These are phyloP conservation scores for Rubus idaeus DNA, from an alignment of 306 rosid genomes.

Conservation along the genomic window DNA sequence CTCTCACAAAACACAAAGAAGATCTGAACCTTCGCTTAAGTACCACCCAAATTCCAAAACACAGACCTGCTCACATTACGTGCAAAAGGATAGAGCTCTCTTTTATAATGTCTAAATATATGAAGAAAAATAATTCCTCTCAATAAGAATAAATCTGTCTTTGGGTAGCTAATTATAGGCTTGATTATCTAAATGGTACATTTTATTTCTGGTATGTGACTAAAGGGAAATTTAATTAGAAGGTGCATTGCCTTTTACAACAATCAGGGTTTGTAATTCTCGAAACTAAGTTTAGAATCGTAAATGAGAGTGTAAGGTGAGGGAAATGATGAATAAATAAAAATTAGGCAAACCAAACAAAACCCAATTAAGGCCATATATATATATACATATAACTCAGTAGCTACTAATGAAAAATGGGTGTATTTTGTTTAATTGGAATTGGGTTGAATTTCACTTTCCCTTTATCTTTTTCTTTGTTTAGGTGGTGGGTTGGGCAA, in stretches of 20 bases:
- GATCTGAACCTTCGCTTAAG: neutral
- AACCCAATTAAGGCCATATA: neutral
- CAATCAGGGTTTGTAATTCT: too few species aligned
- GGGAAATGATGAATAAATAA: neutral
- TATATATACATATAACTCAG: too few species aligned
- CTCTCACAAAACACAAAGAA: neutral
- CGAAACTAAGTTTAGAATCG: neutral
- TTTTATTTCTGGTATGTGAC: neutral
- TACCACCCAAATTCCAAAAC: neutral
- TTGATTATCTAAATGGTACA: neutral
- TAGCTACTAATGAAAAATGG: neutral
- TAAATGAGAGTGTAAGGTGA: too few species aligned
- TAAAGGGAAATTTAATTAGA: neutral
- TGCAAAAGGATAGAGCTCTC: neutral
- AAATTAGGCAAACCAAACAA: neutral
- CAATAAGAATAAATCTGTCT: neutral
- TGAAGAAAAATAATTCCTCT: neutral
- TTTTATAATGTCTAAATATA: neutral
- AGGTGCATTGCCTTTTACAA: neutral
- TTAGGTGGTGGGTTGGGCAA: constrained; percentile 20
- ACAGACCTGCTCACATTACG: neutral
- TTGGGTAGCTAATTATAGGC: neutral
- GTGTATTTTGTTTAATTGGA: neutral
- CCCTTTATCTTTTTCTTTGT: neutral
- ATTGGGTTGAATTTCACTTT: neutral